phyloP scores from a whole-genome alignment of 306 rosid genomes.

The Elaeagnus macrophylla region DNA sequence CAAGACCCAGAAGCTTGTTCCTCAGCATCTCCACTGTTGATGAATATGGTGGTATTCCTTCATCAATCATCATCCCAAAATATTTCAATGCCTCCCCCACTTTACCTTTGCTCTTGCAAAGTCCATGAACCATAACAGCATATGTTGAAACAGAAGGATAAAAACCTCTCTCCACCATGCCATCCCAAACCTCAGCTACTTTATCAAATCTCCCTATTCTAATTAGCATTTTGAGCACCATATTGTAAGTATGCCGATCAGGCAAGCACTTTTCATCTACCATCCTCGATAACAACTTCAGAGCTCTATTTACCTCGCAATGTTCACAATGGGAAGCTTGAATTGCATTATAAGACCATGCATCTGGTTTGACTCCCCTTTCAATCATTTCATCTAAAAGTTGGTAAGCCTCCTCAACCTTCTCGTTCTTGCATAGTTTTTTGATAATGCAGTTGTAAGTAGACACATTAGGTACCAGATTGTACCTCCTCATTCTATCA shows the following conservation, averaged over 20 bases:
- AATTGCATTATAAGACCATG: conserved; percentile 76
- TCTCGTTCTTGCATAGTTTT: conserved; percentile 66
- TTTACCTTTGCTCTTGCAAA: conserved; percentile 67
- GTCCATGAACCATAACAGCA: conserved; percentile 77
- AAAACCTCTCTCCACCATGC: conserved; percentile 40
- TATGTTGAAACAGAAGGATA: conserved; percentile 76
- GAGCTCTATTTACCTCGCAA: conserved; percentile 61
- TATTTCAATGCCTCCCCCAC: conserved; percentile 75
- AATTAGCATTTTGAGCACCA: conserved; percentile 68
- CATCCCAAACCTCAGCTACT: conserved; percentile 69
- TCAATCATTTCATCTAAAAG: conserved; percentile 78
- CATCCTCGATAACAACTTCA: conserved; percentile 58
- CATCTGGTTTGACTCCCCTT: conserved; percentile 53
- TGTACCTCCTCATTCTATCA: conserved; percentile 49
- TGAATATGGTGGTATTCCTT: conserved; percentile 78
- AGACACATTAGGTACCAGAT: conserved; percentile 56
- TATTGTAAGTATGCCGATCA: conserved; percentile 63
- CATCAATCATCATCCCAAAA: conserved; percentile 81
- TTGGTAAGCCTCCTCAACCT: conserved; percentile 75
- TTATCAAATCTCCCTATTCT: conserved; percentile 73
- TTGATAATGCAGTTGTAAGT: conserved; percentile 71
- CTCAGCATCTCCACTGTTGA: conserved; percentile 59
- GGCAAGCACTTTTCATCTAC: conserved; percentile 48
- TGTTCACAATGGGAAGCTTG: conserved; percentile 84
- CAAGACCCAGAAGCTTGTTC: conserved; percentile 49